These are phyloP conservation scores for Blastocystis hominis DNA, from an alignment of 352 stramenopile genomes.

Conservation along the genomic window DNA sequence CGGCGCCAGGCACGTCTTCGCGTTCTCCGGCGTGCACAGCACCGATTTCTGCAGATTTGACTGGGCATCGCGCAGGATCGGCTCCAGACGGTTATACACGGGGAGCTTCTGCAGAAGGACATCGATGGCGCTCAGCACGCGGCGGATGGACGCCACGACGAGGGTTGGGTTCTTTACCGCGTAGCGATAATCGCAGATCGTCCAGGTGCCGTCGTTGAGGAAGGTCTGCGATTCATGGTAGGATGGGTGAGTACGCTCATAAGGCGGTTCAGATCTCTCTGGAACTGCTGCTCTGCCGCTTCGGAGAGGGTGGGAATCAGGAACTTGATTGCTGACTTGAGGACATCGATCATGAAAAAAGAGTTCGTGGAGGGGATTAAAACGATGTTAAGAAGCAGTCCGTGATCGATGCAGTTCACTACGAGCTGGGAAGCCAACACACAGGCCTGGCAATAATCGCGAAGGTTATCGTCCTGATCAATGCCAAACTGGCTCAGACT, in stretches of 20 bases:
- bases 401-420: not conserved
- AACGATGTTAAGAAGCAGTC: not conserved
- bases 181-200: not conserved
- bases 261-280: not conserved
- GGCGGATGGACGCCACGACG: not conserved
- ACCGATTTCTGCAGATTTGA: not conserved
- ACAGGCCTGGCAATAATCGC: conserved; percentile 1
- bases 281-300: not conserved
- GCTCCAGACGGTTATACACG: not conserved
- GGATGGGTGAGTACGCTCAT: not conserved
- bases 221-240: not conserved
- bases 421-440: not conserved
- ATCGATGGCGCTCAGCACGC: not conserved
- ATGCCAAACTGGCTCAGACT: not conserved
- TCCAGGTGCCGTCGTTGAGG: not conserved
- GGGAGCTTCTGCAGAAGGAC: not conserved
- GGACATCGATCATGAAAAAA: not conserved
- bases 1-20: not conserved
- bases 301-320: not conserved
- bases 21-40: not conserved
- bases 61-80: not conserved
- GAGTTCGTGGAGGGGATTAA: not conserved
- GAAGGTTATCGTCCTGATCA: not conserved
- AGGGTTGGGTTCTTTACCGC: not conserved
- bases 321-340: not conserved